These are phyloP conservation scores for Saccharomycopsis synnaedendra DNA, from an alignment of 805 yeast species.

Conservation along the genomic window DNA sequence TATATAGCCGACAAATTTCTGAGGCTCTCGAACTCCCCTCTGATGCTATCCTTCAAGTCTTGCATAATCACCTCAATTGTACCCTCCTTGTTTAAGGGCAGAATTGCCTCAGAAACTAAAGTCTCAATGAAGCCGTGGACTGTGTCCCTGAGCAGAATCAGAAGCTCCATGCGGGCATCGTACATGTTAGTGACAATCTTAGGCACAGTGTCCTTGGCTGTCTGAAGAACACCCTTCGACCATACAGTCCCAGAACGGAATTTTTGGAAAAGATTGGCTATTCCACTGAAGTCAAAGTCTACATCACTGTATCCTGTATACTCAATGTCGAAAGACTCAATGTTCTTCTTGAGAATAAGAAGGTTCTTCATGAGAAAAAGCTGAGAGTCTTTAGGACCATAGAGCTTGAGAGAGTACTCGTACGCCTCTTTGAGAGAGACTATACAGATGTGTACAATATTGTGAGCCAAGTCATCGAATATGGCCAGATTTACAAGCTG, in stretches of 20 bases:
- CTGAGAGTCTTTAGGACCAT: conserved; percentile 47
- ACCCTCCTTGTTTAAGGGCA: conserved; percentile 26
- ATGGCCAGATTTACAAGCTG: conserved; percentile 67
- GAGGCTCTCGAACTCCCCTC: conserved; percentile 42
- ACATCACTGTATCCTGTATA: conserved; percentile 53
- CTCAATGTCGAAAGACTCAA: conserved; percentile 72
- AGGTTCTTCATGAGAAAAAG: conserved; percentile 65
- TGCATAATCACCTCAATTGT: conserved; percentile 12
- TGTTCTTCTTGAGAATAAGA: conserved; percentile 55
- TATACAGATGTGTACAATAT: conserved; percentile 71
- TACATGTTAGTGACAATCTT: conserved; percentile 70
- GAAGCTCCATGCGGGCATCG: conserved; percentile 67
- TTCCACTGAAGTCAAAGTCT: conserved; percentile 72
- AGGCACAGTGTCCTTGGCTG: conserved; percentile 64
- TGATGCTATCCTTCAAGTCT: conserved; percentile 37
- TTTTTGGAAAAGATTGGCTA: conserved; percentile 38
- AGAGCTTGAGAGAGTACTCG: conserved; percentile 30
- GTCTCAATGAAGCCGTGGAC: conserved; percentile 60
- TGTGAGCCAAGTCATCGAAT: conserved; percentile 84
- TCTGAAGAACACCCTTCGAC: conserved; percentile 26
- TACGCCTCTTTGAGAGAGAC: conserved; percentile 46
- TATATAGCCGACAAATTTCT: conserved; percentile 40
- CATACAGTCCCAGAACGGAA: conserved; percentile 19
- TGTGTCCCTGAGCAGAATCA: conserved; percentile 56
- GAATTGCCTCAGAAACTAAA: conserved; percentile 37